Evolutionary conservation across 2,329 filamentous ascomycete species (phyloP).

Genomic region (Paraphaeosphaeria minitans): DNA sequence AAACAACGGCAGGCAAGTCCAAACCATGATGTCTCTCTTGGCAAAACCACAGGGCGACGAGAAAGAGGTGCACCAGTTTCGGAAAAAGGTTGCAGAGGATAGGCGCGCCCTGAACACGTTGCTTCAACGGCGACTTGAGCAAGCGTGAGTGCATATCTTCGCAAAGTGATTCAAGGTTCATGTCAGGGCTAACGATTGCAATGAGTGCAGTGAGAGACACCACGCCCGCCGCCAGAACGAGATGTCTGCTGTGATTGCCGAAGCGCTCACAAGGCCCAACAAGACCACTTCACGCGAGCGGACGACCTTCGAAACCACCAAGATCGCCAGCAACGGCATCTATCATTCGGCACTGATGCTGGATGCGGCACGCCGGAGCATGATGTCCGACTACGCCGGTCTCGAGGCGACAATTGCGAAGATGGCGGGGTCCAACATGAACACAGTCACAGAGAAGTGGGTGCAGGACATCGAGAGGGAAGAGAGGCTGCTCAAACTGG

Average conservation of each 20-base stretch:
- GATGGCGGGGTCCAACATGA: conserved; percentile 22
- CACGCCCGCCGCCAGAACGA: conserved; percentile 25
- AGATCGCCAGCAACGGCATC: conserved; percentile 21
- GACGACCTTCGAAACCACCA: conserved; percentile 19
- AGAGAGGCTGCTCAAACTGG: conserved; percentile 28
- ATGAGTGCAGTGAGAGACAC: conserved; percentile 21
- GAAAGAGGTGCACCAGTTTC: conserved; percentile 31
- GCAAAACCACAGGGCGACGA: conserved; percentile 26
- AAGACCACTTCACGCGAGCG: conserved; percentile 4
- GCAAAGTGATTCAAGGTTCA: not conserved
- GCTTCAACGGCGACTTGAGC: conserved; percentile 24
- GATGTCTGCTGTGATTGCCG: conserved; percentile 23
- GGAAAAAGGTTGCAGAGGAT: conserved; percentile 22
- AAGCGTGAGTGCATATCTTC: conserved; percentile 25
- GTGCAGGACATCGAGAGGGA: conserved; percentile 29
- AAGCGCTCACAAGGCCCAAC: conserved; percentile 25
- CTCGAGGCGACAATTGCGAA: conserved; percentile 28
- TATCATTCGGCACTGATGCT: conserved; percentile 21
- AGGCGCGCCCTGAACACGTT: conserved; percentile 21
- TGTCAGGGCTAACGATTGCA: not conserved
- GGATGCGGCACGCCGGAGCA: conserved; percentile 21
- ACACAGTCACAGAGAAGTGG: conserved; percentile 28
- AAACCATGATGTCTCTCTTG: conserved; percentile 23
- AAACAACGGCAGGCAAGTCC: conserved; percentile 22
- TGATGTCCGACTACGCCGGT: conserved; percentile 31